phyloP scores from a whole-genome alignment of 805 yeast genomes.

The Candida nanaspora region DNA sequence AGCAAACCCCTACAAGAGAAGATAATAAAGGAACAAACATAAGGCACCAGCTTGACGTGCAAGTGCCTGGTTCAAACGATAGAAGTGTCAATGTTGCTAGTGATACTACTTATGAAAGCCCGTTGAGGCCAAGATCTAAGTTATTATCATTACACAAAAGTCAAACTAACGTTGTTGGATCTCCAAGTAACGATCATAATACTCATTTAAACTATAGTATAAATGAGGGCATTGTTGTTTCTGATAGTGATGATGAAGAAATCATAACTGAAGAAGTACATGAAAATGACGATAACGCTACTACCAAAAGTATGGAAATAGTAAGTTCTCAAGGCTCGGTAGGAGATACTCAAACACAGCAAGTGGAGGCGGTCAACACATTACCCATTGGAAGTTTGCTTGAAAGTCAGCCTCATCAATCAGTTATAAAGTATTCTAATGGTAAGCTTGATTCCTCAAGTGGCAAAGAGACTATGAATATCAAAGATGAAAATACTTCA shows the following conservation, averaged over 20 bases:
- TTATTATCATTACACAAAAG: no score
- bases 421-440: background rate
- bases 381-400: background rate
- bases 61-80: background rate
- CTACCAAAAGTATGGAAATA: conserved; percentile 4
- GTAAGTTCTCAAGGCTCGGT: conserved; percentile 11
- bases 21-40: no score
- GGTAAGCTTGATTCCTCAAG: background rate
- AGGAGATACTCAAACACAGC: conserved; percentile 4
- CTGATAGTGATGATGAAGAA: conserved; percentile 4
- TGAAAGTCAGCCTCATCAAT: background rate
- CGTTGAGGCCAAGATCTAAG: conserved; percentile 2
- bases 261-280: no score
- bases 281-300: background rate
- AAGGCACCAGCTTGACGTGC: no score
- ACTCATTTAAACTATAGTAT: background rate
- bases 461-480: background rate
- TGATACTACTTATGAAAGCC: conserved; percentile 10
- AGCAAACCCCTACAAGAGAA: no score
- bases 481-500: no score
- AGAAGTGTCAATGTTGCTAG: background rate
- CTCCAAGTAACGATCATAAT: background rate
- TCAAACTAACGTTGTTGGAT: background rate
- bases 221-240: conserved; percentile 4
- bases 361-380: background rate